Evolutionary conservation across 345 rosid species (phyloP).

Genomic region (Populus alba): DNA sequence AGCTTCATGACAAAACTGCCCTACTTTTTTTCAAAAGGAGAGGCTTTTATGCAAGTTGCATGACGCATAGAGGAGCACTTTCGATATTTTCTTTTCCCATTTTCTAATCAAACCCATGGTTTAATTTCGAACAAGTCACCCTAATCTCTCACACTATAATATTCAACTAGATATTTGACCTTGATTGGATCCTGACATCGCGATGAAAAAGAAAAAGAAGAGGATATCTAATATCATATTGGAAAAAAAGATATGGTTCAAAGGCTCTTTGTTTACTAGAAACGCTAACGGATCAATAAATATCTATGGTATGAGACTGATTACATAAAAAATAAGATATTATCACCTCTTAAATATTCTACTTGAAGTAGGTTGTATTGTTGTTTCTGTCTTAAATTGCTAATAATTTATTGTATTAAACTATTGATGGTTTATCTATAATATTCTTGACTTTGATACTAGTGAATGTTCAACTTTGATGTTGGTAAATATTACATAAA

Average conservation of each 20-base stretch:
- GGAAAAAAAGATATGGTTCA: too few species aligned
- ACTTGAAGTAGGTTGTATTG: too few species aligned
- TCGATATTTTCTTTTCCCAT: constrained; percentile 29
- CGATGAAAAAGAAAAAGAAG: too few species aligned
- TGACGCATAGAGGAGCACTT: constrained; percentile 27
- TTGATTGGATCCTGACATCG: too few species aligned
- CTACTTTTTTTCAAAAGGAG: constrained; percentile 27
- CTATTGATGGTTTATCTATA: too few species aligned
- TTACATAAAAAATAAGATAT: rapidly evolving
- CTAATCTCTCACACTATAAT: neutral
- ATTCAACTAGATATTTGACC: too few species aligned
- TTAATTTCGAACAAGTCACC: constrained; percentile 18
- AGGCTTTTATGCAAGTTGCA: constrained; percentile 42
- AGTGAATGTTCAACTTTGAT: rapidly evolving
- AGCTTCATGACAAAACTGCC: constrained; percentile 34
- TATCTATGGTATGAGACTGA: rapidly evolving
- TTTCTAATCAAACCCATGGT: constrained; percentile 1
- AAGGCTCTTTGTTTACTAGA: rapidly evolving
- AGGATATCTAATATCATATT: too few species aligned
- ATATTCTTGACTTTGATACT: too few species aligned
- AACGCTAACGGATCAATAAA: too few species aligned
- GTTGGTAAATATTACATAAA: too few species aligned
- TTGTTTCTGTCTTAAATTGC: rapidly evolving
- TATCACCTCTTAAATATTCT: rapidly evolving
- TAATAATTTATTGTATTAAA: too few species aligned